A percentile compares a stretch with the other conserved stretches of the same genome.
Conservation (phyloP, 192 early-diverging fungal species). For the Backusella parvicylindrica region DNA sequence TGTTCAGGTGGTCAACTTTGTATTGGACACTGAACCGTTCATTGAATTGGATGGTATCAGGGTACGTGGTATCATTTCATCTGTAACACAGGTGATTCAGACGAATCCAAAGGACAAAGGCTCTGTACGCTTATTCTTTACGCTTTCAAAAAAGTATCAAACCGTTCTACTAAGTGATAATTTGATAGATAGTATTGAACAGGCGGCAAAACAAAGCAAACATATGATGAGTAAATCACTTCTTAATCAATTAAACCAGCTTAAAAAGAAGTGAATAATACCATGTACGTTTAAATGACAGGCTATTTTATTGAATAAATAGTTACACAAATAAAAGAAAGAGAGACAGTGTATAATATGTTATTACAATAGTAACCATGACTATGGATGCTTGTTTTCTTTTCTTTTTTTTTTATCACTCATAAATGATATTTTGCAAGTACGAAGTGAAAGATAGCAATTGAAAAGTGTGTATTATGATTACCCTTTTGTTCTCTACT, state of each 20-base stretch:
- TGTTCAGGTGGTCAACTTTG: not conserved
- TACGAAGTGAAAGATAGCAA: no score
- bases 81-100: not conserved
- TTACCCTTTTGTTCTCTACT: no score
- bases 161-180: not conserved
- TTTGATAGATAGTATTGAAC: not conserved
- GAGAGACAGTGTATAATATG: no score
- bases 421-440: no score
- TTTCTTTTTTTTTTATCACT: no score
- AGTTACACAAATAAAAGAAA: no score
- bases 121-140: not conserved
- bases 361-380: no score
- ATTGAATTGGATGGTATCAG: not conserved
- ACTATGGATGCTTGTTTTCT: no score
- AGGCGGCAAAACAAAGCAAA: not conserved
- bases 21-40: not conserved
- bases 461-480: no score
- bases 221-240: not conserved
- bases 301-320: no score
- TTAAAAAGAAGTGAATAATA: not conserved
- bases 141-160: not conserved
- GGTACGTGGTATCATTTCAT: not conserved
- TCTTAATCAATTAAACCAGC: not conserved
- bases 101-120: not conserved
- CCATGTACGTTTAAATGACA: no score